phyloP scores from a whole-genome alignment of 129 eudicot species.

The Scalesia atractyloides region DNA sequence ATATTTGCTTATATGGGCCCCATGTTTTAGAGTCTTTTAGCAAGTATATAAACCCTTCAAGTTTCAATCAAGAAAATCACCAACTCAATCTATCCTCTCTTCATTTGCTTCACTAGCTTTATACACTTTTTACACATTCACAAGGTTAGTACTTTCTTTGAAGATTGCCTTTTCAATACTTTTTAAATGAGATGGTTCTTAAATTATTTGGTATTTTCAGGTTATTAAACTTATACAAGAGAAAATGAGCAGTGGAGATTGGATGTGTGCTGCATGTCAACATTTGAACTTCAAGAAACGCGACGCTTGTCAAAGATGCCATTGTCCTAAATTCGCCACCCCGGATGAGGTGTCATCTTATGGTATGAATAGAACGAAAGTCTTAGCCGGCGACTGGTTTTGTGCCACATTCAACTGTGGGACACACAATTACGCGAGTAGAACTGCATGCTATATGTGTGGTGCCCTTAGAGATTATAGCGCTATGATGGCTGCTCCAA shows the following conservation, averaged over 20 bases:
- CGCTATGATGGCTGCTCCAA: constrained; percentile 40
- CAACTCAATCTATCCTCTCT: constrained; percentile 39
- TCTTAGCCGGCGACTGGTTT: constrained; percentile 89
- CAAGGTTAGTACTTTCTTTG: constrained; percentile 42
- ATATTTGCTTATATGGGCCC: constrained; percentile 39
- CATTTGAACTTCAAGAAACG: constrained; percentile 84
- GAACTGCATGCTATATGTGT: constrained; percentile 76
- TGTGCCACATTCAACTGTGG: constrained; percentile 74
- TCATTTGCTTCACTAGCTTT: constrained; percentile 26
- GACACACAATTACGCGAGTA: constrained; percentile 84
- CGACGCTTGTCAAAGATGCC: constrained; percentile 74
- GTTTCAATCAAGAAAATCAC: constrained; percentile 48
- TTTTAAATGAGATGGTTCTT: neutral
- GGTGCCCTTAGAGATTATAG: constrained; percentile 60
- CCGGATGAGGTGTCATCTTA: constrained; percentile 52
- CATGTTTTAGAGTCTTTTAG: constrained; percentile 39
- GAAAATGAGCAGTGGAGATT: constrained; percentile 84
- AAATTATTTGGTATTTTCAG: constrained; percentile 20
- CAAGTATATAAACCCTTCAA: constrained; percentile 58
- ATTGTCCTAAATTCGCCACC: constrained; percentile 68
- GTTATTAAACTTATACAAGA: constrained; percentile 25
- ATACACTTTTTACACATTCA: constrained; percentile 10
- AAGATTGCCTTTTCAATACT: neutral
- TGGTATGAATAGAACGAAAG: constrained; percentile 47
- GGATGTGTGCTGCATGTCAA: constrained; percentile 91